Evolutionary conservation across 495 filamentous ascomycete species (phyloP).

Genomic region (Niebla homalea): DNA sequence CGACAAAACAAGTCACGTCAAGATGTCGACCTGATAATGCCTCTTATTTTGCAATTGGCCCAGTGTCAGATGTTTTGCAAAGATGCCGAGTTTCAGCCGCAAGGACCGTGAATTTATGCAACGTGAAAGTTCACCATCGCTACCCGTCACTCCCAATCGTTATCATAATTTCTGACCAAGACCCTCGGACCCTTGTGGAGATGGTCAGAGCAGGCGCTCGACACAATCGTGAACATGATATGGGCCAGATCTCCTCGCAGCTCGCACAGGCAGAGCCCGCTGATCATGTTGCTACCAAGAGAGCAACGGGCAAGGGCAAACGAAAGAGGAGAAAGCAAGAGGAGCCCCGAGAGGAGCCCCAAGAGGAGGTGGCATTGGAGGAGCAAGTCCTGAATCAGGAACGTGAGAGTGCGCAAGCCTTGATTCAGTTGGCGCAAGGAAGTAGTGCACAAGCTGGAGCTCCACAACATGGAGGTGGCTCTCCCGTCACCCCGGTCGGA

Average conservation of each 20-base stretch:
- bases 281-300: neutral
- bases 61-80: no score
- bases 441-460: neutral
- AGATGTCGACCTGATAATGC: no score
- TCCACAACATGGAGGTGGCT: neutral
- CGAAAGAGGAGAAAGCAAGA: slow-evolving; percentile 5
- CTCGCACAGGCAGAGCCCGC: neutral
- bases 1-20: no score
- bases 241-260: slow-evolving; percentile 15
- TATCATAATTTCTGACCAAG: neutral
- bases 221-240: neutral
- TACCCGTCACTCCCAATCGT: slow-evolving; percentile 1
- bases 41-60: no score
- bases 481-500: neutral
- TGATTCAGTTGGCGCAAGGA: slow-evolving; percentile 8
- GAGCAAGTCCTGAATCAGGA: slow-evolving; percentile 1
- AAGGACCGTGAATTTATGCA: no score
- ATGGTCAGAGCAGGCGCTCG: slow-evolving; percentile 1
- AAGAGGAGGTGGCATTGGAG: neutral
- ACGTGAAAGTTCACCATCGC: slow-evolving; percentile 1
- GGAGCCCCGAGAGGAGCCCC: neutral
- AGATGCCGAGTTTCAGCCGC: no score
- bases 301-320: slow-evolving; percentile 4
- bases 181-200: neutral
- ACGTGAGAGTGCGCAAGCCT: slow-evolving; percentile 9